Percentiles rank a stretch among this genome's conserved stretches.
These are phyloP conservation scores for Pyrenochaeta sp. DNA, from an alignment of 2,329 filamentous ascomycete genomes.

Conservation along the genomic window DNA sequence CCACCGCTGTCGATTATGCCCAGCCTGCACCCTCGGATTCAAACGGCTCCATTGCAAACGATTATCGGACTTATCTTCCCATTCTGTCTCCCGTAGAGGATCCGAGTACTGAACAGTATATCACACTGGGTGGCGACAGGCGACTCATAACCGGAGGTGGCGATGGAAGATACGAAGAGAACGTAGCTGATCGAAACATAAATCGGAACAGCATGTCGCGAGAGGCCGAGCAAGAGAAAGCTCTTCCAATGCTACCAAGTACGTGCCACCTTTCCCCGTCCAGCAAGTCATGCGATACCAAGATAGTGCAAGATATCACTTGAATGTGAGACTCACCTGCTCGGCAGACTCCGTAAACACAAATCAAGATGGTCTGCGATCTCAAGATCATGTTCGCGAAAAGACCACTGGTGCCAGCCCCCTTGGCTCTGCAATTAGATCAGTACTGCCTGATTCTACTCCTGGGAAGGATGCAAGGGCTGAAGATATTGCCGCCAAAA, in stretches of 20 bases:
- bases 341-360: slow-evolving; percentile 7
- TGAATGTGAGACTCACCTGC: background rate
- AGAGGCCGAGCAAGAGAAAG: slow-evolving; percentile 6
- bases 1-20: slow-evolving; percentile 1
- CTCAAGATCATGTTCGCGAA: background rate
- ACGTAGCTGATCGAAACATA: slow-evolving; percentile 43
- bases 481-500: no score
- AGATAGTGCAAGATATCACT: background rate
- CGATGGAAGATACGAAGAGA: slow-evolving; percentile 63
- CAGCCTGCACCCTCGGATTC: slow-evolving; percentile 8
- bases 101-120: slow-evolving; percentile 20
- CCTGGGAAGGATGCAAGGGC: no score
- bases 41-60: slow-evolving; percentile 26
- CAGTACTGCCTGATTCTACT: slow-evolving; percentile 7
- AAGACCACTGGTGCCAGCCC: slow-evolving; percentile 1
- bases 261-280: slow-evolving; percentile 2
- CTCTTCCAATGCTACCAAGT: slow-evolving; percentile 16
- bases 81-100: slow-evolving; percentile 19
- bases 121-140: slow-evolving; percentile 30
- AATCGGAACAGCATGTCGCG: slow-evolving; percentile 20
- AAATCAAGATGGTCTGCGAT: background rate
- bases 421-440: slow-evolving; percentile 6
- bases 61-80: slow-evolving; percentile 32
- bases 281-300: background rate
- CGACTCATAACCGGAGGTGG: slow-evolving; percentile 19